phyloP scores from a whole-genome alignment of 345 rosid genomes.

The Salix viminalis region DNA sequence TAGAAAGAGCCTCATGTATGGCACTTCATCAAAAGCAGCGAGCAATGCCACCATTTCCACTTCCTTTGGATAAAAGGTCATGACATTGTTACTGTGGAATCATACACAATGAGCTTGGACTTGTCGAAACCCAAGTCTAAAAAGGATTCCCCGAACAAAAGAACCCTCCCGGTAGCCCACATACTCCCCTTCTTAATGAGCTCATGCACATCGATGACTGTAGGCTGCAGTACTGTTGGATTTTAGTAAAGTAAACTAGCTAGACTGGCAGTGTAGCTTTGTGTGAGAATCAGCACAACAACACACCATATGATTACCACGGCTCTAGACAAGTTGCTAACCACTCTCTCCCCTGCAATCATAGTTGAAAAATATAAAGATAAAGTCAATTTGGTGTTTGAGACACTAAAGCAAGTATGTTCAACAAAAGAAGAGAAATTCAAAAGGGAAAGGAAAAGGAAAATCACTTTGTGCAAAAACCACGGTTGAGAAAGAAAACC shows the following conservation, averaged over 20 bases:
- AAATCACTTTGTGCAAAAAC: constrained; percentile 37
- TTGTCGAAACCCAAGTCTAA: constrained; percentile 6
- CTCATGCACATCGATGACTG: constrained; percentile 27
- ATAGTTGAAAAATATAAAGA: no score
- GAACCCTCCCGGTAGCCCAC: constrained; percentile 39
- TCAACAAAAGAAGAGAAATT: no score
- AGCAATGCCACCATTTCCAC: constrained; percentile 23
- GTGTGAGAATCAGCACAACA: constrained; percentile 53
- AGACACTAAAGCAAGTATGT: no score
- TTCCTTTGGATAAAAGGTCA: constrained; percentile 21
- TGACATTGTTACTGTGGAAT: constrained; percentile 19
- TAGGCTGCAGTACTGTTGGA: constrained; percentile 46
- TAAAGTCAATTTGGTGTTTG: not conserved
- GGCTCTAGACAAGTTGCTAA: constrained; percentile 37
- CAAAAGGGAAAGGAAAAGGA: no score
- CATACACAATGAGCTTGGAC: constrained; percentile 8
- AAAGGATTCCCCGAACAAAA: no score
- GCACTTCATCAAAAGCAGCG: constrained; percentile 40
- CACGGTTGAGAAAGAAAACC: constrained; percentile 72
- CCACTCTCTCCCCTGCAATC: constrained; percentile 51
- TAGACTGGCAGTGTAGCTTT: constrained; percentile 63
- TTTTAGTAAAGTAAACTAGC: constrained; percentile 45
- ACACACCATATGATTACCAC: constrained; percentile 59
- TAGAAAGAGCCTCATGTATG: constrained; percentile 29
- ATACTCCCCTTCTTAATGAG: constrained; percentile 29